Evolutionary conservation across 2,329 filamentous ascomycete species (phyloP).

Genomic region (Fusarium odoratissimum): DNA sequence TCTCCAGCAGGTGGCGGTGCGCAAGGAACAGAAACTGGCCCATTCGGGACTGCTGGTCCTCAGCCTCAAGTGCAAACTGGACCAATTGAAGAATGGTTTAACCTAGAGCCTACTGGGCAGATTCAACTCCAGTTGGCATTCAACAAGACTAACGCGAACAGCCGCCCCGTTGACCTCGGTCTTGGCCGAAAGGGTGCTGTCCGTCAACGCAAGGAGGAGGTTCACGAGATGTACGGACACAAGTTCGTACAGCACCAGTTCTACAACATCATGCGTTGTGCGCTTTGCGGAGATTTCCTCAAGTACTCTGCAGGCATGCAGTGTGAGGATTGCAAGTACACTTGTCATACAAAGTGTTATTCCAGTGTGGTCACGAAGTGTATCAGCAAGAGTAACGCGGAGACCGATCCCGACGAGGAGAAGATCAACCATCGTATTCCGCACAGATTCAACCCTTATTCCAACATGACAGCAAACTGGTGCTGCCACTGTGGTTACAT

Average conservation of each 20-base stretch:
- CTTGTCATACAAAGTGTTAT: conserved; percentile 98
- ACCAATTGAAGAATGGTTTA: conserved; percentile 94
- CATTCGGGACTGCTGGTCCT: conserved; percentile 51
- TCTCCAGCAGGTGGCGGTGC: conserved; percentile 57
- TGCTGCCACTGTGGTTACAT: conserved; percentile 99
- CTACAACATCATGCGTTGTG: conserved; percentile 99
- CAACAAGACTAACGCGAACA: conserved; percentile 87
- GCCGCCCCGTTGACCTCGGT: conserved; percentile 85
- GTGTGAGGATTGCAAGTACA: conserved; percentile 99
- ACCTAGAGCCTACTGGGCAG: conserved; percentile 90
- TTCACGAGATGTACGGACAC: conserved; percentile 98
- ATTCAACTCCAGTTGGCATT: conserved; percentile 94
- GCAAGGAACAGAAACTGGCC: conserved; percentile 45
- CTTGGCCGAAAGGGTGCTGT: conserved; percentile 95
- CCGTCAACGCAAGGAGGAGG: conserved; percentile 96
- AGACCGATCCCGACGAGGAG: conserved; percentile 97
- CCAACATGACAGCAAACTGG: conserved; percentile 98
- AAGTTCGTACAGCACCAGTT: conserved; percentile 99
- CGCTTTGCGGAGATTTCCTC: conserved; percentile 96
- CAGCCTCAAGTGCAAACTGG: conserved; percentile 66
- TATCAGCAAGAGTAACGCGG: conserved; percentile 99
- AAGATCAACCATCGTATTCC: conserved; percentile 99
- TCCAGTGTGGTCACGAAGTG: conserved; percentile 97
- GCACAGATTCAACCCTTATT: conserved; percentile 95
- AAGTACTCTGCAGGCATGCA: conserved; percentile 99